phyloP scores from a whole-genome alignment of 225 moss, liverwort and hornwort species.

The Lunularia cruciata region DNA sequence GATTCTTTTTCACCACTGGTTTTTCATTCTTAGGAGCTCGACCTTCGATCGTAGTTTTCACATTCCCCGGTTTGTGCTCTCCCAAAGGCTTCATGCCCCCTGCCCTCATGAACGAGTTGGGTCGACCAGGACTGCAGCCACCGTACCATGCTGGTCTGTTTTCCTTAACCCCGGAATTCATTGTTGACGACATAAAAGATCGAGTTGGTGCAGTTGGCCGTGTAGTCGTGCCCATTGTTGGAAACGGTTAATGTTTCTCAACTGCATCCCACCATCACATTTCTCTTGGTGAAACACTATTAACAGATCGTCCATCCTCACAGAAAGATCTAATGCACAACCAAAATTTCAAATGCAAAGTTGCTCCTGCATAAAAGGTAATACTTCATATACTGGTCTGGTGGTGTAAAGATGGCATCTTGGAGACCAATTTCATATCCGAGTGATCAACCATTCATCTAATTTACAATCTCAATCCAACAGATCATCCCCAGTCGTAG shows the following conservation, averaged over 20 bases:
- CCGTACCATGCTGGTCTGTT: conserved; percentile 40
- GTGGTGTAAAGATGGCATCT: too few species aligned
- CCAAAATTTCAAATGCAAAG: neutral
- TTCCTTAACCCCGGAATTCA: conserved; percentile 33
- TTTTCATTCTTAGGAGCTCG: conserved; percentile 21
- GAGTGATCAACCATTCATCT: too few species aligned
- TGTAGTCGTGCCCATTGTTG: conserved; percentile 17
- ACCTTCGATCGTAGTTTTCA: conserved; percentile 1
- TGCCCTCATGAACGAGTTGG: conserved; percentile 19
- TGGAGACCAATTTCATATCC: too few species aligned
- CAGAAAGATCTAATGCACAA: neutral
- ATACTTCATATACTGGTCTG: neutral
- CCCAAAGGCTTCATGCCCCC: conserved; percentile 27
- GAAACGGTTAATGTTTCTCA: too few species aligned
- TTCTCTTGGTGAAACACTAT: neutral
- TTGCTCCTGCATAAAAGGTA: neutral
- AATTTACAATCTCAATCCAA: too few species aligned
- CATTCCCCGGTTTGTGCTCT: conserved; percentile 26
- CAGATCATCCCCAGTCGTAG: too few species aligned
- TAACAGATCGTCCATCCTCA: neutral
- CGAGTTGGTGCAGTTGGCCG: conserved; percentile 24
- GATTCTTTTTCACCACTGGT: conserved; percentile 24
- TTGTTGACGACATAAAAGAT: conserved; percentile 12
- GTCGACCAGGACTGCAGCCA: conserved; percentile 37
- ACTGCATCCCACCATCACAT: neutral